Base-by-base conservation (phyloP, 495 filamentous ascomycete genomes). In the Podospora conica region DNA sequence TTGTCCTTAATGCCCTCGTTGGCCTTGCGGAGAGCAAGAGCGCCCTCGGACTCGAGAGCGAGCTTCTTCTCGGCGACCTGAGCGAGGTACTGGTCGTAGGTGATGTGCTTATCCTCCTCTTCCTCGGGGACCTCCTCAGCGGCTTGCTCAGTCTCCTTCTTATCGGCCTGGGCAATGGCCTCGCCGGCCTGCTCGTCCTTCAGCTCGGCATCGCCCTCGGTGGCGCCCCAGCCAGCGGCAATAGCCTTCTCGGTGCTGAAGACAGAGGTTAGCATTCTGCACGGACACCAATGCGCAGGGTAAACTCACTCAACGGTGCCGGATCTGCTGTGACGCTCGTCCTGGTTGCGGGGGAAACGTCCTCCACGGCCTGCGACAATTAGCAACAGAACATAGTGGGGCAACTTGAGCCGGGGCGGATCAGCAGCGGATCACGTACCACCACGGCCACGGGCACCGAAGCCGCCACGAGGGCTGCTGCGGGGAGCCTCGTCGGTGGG, bases 61-160 rank as follows among this genome's bases (percentile, higher is more conserved):
- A 85, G 80, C 79, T 89, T 91, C 81, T 90, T 92, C 81, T 91
- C 89, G 59, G 90, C 91, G 75, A 83, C 88, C 83, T 98, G 90
- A 71, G 88, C 91, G 22, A 93, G 88, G 79, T 96, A 98, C 70
- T 95, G 91, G 70, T 82, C 81, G 79, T 90, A 95, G 60, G 91
- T 92, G 81, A 92, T 90, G 80, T 86, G 84, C 84, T 95, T 95
- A 74, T 96, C 92, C 76, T 92, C 90, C 81, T 96, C 93, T 55
- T 78, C 77, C 29, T 80, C 77, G 24, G 75, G 71, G 15, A 68
- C 69, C 27, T 78, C 77, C 61, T 74, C 75, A 27, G 78, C 71
- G 24, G 72, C 71, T 24, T 59, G 71, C 21, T 73, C 78, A 33
- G 83, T 84, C 66, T 79, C 81, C 64, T 81, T 90, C 76, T 86